Base-by-base conservation (phyloP, 352 stramenopile genomes). In the Sclerospora graminicola region DNA sequence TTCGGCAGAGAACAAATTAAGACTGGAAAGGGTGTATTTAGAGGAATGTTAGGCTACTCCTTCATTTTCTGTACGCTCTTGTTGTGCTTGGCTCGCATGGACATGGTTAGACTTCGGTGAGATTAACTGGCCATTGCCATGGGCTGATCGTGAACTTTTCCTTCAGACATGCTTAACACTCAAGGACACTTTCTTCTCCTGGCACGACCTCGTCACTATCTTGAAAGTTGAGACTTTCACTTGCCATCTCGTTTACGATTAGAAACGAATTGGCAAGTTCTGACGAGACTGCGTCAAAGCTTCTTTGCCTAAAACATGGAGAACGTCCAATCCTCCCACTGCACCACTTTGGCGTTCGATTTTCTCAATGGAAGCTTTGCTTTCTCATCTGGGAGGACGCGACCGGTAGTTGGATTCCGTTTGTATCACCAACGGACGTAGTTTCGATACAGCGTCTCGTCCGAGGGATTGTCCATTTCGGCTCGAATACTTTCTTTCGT, bases 81-180 rank as follows among this genome's bases (percentile, higher is more conserved):
- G 69, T 90, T 92, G 62, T 92, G 81, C 44, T 89, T 87, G 29
- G 81, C 81, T 8, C 81, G 78, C 78, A 92, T 89, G 30, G 81
- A 90, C 81, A 92, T 89, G 41, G 74, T 92, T 9, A 92, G 61
- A 45, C 76, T 89, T 55, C 85, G 84, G 63, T 92, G 81, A 19
- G 81, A 89, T 57, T 86, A 87, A 45, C 73, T 88, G 20, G 66
- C 61, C 9, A 72, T 89, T 2, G 81, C 86, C 62, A 85, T 89
- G 7, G 81, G 81, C 78, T 75, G 45, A 92, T 90, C 57, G 74
- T 92, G 39, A 92, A 64, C 54, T 92, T 92, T 35, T 87, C 69
- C 37, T 78, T 66, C n/a, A 92, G 55, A 5, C 76, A 74, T 24
- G 70, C 69, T 36, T 92, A 78, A 51, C 75, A 89, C 47, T 92